Evolutionary conservation across 2,329 filamentous ascomycete genomes (phyloP).

Genomic region (Phoma sp.): DNA sequence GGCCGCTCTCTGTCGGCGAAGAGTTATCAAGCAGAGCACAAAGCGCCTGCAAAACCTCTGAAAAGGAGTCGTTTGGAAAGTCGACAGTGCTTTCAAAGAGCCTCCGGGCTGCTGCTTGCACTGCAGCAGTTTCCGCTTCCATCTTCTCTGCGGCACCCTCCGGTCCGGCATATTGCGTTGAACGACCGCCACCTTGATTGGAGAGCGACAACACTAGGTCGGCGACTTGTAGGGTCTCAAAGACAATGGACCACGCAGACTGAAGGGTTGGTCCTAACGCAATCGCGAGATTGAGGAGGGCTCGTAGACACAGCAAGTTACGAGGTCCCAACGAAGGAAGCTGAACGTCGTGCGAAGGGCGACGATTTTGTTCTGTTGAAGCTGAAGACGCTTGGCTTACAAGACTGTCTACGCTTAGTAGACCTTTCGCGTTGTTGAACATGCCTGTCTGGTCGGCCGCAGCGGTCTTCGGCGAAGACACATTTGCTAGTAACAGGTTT

Average conservation of each 20-base stretch:
- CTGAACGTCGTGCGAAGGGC: slow-evolving; percentile 60
- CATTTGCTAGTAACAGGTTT: slow-evolving; percentile 61
- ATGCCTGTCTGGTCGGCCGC: slow-evolving; percentile 63
- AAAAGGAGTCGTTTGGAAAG: slow-evolving; percentile 83
- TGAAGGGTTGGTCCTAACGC: slow-evolving; percentile 88
- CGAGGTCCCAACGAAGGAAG: slow-evolving; percentile 74
- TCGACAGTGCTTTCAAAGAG: slow-evolving; percentile 91
- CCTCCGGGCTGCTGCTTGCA: slow-evolving; percentile 84
- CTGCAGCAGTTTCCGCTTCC: slow-evolving; percentile 80
- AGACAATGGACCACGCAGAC: slow-evolving; percentile 84
- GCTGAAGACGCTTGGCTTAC: slow-evolving; percentile 63
- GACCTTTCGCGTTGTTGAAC: slow-evolving; percentile 72
- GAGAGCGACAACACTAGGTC: slow-evolving; percentile 76
- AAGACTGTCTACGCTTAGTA: slow-evolving; percentile 76
- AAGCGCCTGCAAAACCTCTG: slow-evolving; percentile 76
- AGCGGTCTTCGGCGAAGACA: slow-evolving; percentile 47
- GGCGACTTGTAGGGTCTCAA: slow-evolving; percentile 91
- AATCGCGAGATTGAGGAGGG: slow-evolving; percentile 93
- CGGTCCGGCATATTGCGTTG: slow-evolving; percentile 28
- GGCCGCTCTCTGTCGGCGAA: slow-evolving; percentile 28
- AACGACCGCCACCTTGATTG: slow-evolving; percentile 30
- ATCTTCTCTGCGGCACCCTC: slow-evolving; percentile 53
- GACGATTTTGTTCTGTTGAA: slow-evolving; percentile 63
- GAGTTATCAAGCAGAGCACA: slow-evolving; percentile 68
- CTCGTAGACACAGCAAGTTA: slow-evolving; percentile 87